These are phyloP conservation scores for Bacidia gigantensis DNA, from an alignment of 495 filamentous ascomycete genomes.

Conservation along the genomic window DNA sequence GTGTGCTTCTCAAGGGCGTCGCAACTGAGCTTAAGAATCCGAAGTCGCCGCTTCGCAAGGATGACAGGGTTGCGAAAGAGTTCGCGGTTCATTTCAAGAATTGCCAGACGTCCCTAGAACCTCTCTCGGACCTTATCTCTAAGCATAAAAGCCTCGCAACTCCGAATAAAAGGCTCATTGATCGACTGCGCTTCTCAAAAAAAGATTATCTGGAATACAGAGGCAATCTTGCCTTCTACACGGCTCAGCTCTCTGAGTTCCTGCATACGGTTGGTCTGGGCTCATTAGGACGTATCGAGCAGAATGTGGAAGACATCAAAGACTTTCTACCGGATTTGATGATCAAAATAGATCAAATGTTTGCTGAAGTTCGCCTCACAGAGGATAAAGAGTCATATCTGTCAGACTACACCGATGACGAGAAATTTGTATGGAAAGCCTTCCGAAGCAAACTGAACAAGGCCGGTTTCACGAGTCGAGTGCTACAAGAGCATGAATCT, in stretches of 20 bases:
- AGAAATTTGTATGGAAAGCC: no score
- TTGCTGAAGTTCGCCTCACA: neutral
- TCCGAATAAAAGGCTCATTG: neutral
- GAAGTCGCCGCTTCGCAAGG: no score
- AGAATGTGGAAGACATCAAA: conserved; percentile 1
- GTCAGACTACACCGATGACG: no score
- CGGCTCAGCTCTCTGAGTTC: neutral
- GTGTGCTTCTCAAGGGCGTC: no score
- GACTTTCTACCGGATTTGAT: neutral
- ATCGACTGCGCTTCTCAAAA: conserved; percentile 1
- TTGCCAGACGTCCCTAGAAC: no score
- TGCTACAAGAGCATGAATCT: no score
- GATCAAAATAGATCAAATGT: conserved; percentile 1
- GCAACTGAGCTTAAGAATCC: no score
- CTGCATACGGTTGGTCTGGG: neutral
- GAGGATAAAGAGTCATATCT: no score
- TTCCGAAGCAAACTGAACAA: no score
- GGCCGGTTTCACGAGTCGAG: no score
- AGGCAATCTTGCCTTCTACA: conserved; percentile 2
- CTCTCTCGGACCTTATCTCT: neutral
- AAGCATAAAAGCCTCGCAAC: conserved; percentile 1
- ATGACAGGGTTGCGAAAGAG: no score
- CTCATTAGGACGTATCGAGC: neutral
- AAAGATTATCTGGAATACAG: conserved; percentile 3
- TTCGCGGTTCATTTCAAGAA: no score